These are phyloP conservation scores for Pleurotus cornucopiae DNA, from an alignment of 768 basidiomycete genomes.

Conservation along the genomic window DNA sequence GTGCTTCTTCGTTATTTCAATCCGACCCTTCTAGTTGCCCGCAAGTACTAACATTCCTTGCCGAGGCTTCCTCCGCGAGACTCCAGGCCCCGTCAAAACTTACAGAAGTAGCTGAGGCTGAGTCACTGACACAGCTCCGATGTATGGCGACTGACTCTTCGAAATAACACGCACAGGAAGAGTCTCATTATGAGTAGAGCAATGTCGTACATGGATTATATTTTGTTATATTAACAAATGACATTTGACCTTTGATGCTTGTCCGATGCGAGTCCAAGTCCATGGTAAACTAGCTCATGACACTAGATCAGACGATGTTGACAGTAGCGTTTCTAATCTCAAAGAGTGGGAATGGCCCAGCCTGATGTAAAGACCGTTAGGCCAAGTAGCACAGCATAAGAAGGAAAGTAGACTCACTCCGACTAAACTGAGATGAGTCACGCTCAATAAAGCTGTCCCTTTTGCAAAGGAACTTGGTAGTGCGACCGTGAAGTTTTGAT, in stretches of 20 bases:
- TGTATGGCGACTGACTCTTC: too few relatives aligned
- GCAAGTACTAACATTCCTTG: too few relatives aligned
- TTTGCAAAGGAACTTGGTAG: conserved; percentile 12
- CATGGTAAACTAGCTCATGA: not conserved
- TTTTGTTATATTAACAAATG: not conserved
- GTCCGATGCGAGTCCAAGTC: not conserved
- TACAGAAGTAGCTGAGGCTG: too few relatives aligned
- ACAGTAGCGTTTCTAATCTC: conserved; percentile 1
- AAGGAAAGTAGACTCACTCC: conserved; percentile 12
- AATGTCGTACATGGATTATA: too few relatives aligned
- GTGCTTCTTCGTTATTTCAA: too few relatives aligned
- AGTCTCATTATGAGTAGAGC: too few relatives aligned
- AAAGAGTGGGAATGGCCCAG: conserved; percentile 5
- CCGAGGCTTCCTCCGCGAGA: too few relatives aligned
- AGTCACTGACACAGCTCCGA: too few relatives aligned
- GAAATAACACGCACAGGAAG: too few relatives aligned
- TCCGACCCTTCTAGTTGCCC: too few relatives aligned
- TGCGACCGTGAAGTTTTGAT: conserved; percentile 27
- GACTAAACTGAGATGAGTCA: conserved; percentile 13
- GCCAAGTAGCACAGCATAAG: not conserved
- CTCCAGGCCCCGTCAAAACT: too few relatives aligned
- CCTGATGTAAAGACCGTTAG: not conserved
- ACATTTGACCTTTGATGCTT: not conserved
- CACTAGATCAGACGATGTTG: not conserved
- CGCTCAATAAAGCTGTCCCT: conserved; percentile 12